These are phyloP conservation scores for Bisporella sp. DNA, from an alignment of 2,329 filamentous ascomycete genomes.

Conservation along the genomic window DNA sequence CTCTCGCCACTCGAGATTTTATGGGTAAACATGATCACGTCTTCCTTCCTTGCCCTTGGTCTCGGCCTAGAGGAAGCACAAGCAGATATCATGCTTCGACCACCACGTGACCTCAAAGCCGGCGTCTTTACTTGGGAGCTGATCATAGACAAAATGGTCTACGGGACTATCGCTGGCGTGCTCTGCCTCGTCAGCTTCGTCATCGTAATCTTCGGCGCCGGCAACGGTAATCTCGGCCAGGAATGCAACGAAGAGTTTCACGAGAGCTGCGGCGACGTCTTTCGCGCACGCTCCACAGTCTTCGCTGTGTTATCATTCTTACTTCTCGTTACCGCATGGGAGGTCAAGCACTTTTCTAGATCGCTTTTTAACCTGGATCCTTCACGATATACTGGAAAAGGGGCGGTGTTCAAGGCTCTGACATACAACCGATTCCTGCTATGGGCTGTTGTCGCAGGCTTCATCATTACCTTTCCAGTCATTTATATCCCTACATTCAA, in stretches of 20 bases:
- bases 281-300: conserved; percentile 59
- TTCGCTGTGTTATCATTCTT: conserved; percentile 65
- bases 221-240: conserved; percentile 45
- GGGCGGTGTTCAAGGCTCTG: conserved; percentile 51
- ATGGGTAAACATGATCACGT: conserved; percentile 71
- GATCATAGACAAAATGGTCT: conserved; percentile 59
- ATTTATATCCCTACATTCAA: conserved; percentile 65
- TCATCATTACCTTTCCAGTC: conserved; percentile 52
- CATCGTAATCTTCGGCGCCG: conserved; percentile 47
- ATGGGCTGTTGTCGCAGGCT: conserved; percentile 54
- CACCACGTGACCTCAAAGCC: conserved; percentile 52
- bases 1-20: conserved; percentile 67
- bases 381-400: conserved; percentile 49
- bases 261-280: conserved; percentile 47
- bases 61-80: conserved; percentile 64
- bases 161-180: conserved; percentile 56
- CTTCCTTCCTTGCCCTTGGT: conserved; percentile 63
- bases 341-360: conserved; percentile 64
- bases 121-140: conserved; percentile 60
- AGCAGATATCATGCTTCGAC: conserved; percentile 59
- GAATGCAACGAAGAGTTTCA: conserved; percentile 51
- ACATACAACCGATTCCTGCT: conserved; percentile 64
- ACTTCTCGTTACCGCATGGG: conserved; percentile 64
- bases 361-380: conserved; percentile 48
- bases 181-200: conserved; percentile 56